Base-by-base conservation (phyloP, 192 early-diverging fungal genomes). In the Coemansia sp. region DNA sequence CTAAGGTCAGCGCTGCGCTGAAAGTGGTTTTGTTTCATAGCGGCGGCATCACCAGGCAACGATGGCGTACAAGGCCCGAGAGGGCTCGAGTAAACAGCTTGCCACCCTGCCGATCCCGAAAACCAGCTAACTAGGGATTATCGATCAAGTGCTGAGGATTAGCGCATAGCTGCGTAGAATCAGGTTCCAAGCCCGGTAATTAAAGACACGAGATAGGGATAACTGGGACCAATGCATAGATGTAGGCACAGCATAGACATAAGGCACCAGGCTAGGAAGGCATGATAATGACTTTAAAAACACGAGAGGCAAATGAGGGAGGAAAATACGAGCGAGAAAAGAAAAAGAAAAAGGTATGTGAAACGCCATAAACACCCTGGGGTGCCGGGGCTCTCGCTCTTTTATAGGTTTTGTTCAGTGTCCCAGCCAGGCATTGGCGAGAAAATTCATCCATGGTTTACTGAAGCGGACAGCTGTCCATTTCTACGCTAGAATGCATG, bases 401-500 rank as follows among this genome's bases (percentile, higher is more conserved):
- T 52, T 13, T 52, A 52, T 52, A 52, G 9, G 48, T 12, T 28
- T 52, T 8, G 12, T 23, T 52, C 6, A 12, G 48, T 10, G 11
- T 14, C 25, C 14, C 23, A 52, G 20, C 25, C 8, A 11, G 48
- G 3, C 48, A 52, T 14, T 12, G 21, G 9, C 13, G 25, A 28
- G 48, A 23, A 31, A 31, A 28, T 52, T 52, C 48, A 52, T 52
- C 48, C 48, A 52, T 48, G 45, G 45, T 23, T 23, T 23, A 25
- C 21, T 48, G 45, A 23, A 48, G 45, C 45, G 11, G 18, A 23
- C 45, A 18, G 45, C n/a, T 48, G 48, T 52, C 48, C 25, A 28
- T 52, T 52, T 52, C 48, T 52, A 52, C 48, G 48, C 48, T 52
- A 52, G 23, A 52, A 52, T 52, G 48, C 25, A 52, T 52, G 48